These are phyloP conservation scores for Syncephalastrum contaminatum DNA, from an alignment of 371 early-diverging fungal genomes.

Conservation along the genomic window DNA sequence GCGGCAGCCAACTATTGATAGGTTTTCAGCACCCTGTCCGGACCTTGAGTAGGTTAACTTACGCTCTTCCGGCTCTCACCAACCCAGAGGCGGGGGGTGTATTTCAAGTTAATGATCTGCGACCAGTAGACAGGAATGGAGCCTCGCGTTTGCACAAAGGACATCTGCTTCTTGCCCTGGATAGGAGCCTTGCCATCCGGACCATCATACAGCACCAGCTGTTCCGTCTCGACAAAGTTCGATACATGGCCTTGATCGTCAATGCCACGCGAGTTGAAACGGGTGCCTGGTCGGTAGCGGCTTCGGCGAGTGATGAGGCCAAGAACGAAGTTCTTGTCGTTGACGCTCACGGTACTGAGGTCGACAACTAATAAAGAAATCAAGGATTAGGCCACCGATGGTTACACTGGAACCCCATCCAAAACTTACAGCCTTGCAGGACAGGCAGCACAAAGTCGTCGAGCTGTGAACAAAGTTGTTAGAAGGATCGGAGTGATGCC, in stretches of 20 bases:
- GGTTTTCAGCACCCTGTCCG: not conserved
- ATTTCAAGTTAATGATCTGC: constrained; percentile 89
- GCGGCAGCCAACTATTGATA: constrained; percentile 40
- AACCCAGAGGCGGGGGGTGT: constrained; percentile 86
- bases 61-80: constrained; percentile 69
- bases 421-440: constrained; percentile 84
- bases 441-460: constrained; percentile 85
- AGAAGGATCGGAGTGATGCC: not conserved
- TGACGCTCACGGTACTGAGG: constrained; percentile 51
- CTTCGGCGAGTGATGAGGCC: constrained; percentile 84
- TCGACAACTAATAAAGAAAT: constrained; percentile 47
- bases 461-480: constrained; percentile 36
- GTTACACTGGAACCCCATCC: not conserved
- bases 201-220: constrained; percentile 70
- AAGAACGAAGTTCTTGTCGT: constrained; percentile 65
- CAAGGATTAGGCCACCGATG: not conserved
- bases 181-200: constrained; percentile 12
- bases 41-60: constrained; percentile 16
- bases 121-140: constrained; percentile 98
- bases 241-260: constrained; percentile 93
- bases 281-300: constrained; percentile 77
- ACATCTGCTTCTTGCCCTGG: constrained; percentile 42
- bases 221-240: constrained; percentile 99
- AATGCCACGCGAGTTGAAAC: constrained; percentile 95
- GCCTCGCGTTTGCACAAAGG: constrained; percentile 96